Evolutionary conservation across 208 protist species (phyloP), one percentile per base, ranked within the genome.

Genomic region (Leishmania martiniquensis): DNA sequence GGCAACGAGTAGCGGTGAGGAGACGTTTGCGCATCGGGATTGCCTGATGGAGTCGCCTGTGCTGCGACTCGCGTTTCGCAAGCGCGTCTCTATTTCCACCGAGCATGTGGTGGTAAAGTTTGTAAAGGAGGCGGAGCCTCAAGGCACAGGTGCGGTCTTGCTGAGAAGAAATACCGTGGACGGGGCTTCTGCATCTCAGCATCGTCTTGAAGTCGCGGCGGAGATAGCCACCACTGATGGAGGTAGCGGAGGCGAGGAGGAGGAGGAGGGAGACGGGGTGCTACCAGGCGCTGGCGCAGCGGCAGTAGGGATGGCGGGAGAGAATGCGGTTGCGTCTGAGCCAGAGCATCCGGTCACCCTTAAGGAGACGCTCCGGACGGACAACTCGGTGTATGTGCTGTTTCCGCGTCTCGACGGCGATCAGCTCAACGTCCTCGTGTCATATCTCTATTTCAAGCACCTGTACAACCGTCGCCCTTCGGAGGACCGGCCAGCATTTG

Each of bases 401-500:
- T 96, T 98, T 75, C 91, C 91, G 1, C 77, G 63, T 22, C 59
- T 88, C 22, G 51, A 70, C n/a, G 80, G 87, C 22, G 63, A 75
- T 39, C 81, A 86, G 39, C 80, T 98, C 17, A 90, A 97, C 32
- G 83, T 85, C 47, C 62, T 96, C 4, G 72, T 98, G 39, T 82
- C 86, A 54, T 98, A 98, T 75, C 75, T 97, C 34, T 92, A 97
- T 79, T 96, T 94, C 84, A 98, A 98, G 73, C 85, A 92, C 67
- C 77, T 83, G 34, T 96, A 96, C 65, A 94, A 96, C 17, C 83
- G 91, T n/a, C 76, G 71, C 5, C 69, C 82, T 39, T 71, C 62
- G 15, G 88, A 88, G 42, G 55, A 77, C 34, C 87, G 95, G 32
- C 89, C 90, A 25, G 66, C 75, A 17, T 96, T 98, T 67, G 57